phyloP scores from a whole-genome alignment of 345 rosid species.

The Barbarea vulgaris region DNA sequence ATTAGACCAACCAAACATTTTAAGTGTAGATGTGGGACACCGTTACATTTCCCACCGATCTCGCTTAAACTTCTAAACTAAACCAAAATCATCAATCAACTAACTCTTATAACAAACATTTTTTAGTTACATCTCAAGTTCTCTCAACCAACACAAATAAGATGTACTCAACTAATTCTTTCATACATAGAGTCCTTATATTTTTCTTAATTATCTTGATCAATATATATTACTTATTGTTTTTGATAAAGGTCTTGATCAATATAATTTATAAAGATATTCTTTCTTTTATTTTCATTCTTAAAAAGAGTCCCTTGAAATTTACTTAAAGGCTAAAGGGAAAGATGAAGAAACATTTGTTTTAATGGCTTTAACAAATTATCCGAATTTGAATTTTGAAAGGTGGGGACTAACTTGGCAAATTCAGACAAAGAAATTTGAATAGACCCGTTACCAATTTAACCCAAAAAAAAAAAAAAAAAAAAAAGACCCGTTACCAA shows the following conservation, averaged over 20 bases:
- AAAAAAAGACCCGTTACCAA: slow-evolving; percentile 37
- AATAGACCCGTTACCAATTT: slow-evolving; percentile 28
- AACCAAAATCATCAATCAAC: slow-evolving; percentile 33
- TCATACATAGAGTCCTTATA: not conserved
- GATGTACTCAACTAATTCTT: slow-evolving; percentile 4
- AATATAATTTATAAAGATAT: not conserved
- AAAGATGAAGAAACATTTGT: slow-evolving; percentile 18
- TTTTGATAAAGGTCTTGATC: not conserved
- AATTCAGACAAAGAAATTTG: slow-evolving; percentile 12
- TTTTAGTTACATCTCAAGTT: not conserved
- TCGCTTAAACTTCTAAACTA: slow-evolving; percentile 36
- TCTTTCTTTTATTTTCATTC: not conserved
- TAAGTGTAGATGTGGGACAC: slow-evolving; percentile 16
- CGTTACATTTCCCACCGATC: slow-evolving; percentile 33
- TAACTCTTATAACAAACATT: slow-evolving; percentile 18
- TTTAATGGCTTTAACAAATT: slow-evolving; percentile 23
- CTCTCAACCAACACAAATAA: slow-evolving; percentile 3
- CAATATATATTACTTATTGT: too few relatives aligned
- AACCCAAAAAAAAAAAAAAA: too few relatives aligned
- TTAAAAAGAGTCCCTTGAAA: slow-evolving; percentile 8
- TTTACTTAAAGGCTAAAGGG: slow-evolving; percentile 13
- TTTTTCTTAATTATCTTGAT: too few relatives aligned
- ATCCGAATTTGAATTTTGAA: slow-evolving; percentile 32
- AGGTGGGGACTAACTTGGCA: slow-evolving; percentile 31
- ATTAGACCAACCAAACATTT: slow-evolving; percentile 14